phyloP scores from a whole-genome alignment of 2,329 filamentous ascomycete genomes.

The Penicillium frequentans region DNA sequence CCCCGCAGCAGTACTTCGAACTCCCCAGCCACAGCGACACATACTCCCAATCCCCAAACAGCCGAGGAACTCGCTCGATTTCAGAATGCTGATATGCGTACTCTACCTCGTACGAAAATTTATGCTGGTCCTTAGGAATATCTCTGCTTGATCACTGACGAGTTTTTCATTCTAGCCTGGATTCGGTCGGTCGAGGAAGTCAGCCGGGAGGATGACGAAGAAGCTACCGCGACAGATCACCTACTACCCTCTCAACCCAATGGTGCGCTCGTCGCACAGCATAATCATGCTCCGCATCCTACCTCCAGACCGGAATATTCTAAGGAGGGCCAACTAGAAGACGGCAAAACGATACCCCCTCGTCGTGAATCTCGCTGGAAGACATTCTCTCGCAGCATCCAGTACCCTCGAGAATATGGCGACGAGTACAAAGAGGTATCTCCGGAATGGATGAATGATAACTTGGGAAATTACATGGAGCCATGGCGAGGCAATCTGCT shows the following conservation, averaged over 20 bases:
- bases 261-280: constrained; percentile 47
- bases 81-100: constrained; percentile 26
- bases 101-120: constrained; percentile 37
- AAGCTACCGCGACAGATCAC: constrained; percentile 32
- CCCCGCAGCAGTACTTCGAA: constrained; percentile 22
- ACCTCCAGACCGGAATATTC: constrained; percentile 24
- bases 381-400: constrained; percentile 43
- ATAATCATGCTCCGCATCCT: constrained; percentile 44
- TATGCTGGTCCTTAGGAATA: constrained; percentile 1
- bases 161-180: constrained; percentile 36
- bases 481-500: constrained; percentile 54
- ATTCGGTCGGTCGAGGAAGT: constrained; percentile 41
- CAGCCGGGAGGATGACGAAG: constrained; percentile 35
- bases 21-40: constrained; percentile 20
- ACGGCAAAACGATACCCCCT: neutral
- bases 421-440: constrained; percentile 44
- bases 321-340: constrained; percentile 3
- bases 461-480: constrained; percentile 46
- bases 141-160: constrained; percentile 6
- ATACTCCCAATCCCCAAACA: constrained; percentile 15
- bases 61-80: constrained; percentile 12
- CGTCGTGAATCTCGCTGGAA: constrained; percentile 48
- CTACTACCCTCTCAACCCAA: constrained; percentile 39
- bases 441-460: constrained; percentile 47
- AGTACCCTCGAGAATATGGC: constrained; percentile 41